Evolutionary conservation across 2,329 filamentous ascomycete genomes (phyloP), one percentile per base, ranked within the genome.

Genomic region (Pseudogymnoascus sp.): DNA sequence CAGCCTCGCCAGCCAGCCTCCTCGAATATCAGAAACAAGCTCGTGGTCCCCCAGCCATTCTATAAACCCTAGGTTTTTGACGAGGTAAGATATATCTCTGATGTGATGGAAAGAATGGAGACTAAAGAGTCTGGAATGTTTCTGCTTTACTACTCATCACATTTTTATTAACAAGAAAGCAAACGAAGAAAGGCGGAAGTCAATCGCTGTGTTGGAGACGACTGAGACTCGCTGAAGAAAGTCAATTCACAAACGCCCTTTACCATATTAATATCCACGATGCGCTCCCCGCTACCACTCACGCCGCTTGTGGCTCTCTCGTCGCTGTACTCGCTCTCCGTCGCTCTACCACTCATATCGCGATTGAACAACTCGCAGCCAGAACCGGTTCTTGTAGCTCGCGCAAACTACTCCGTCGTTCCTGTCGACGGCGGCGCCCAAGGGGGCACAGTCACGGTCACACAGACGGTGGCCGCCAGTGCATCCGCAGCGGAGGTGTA

Each of bases 351-450:
- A n/a, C 16, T 40, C 59, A 31, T 42, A 18, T 42, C 59, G 34
- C 59, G 59, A 40, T 14, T 36, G 51, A 14, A 57, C 29, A 26
- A 57, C 14, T 57, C 29, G 16, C 51, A 34, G 12, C 51, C 29
- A 57, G 26, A 34, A 34, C 51, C 51, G 14, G 51, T 21, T 11
- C 29, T 71, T 14, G 60, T 65, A 39, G 64, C 63, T 61, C 68
- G 71, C 59, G 71, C 70, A 66, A 67, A 67, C 16, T 75, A 75
- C 63, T 73, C 73, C 8, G 72, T 75, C 59, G 72, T 75, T 12
- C 63, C 71, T 37, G 73, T 75, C n/a, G 72, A 74, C 68, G 73
- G 73, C 26, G 71, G 71, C 18, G 63, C 69, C 29, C 31, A 51
- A 7, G 62, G 66, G 29, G 42, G 65, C 37, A 59, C 62, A 51